These are phyloP conservation scores for Yamadazyma siamensis DNA, from an alignment of 1,139 yeast genomes.

Conservation along the genomic window DNA sequence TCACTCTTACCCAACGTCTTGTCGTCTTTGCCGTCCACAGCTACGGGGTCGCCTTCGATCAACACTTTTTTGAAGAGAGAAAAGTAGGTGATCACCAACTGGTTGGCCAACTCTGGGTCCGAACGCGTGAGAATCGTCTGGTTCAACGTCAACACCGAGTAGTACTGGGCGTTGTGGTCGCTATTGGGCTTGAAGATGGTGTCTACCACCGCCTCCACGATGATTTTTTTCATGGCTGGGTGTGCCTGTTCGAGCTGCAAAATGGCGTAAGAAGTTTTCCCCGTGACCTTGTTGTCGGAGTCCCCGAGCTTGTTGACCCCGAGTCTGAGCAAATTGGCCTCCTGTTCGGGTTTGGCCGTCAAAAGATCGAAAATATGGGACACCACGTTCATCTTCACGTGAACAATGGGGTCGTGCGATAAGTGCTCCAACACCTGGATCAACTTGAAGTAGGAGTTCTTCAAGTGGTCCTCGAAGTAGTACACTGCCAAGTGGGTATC, in stretches of 20 bases:
- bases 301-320: conserved; percentile 96
- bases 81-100: conserved; percentile 78
- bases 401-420: conserved; percentile 88
- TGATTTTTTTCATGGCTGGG: conserved; percentile 89
- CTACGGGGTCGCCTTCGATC: conserved; percentile 55
- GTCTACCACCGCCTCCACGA: conserved; percentile 79
- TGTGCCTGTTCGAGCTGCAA: conserved; percentile 84
- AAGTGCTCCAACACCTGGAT: conserved; percentile 69
- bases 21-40: conserved; percentile 33
- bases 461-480: conserved; percentile 88
- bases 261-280: conserved; percentile 80
- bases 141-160: conserved; percentile 81
- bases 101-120: conserved; percentile 77
- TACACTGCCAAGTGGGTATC: conserved; percentile 60
- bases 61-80: conserved; percentile 81
- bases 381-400: conserved; percentile 77
- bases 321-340: conserved; percentile 79
- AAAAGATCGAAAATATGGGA: conserved; percentile 77
- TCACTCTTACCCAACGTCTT: conserved; percentile 38
- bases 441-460: conserved; percentile 67
- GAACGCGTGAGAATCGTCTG: conserved; percentile 84
- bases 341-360: conserved; percentile 92
- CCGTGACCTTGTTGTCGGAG: conserved; percentile 82
- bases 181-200: conserved; percentile 69
- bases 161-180: conserved; percentile 86